phyloP scores from a whole-genome alignment of 768 basidiomycete species.

The Pleurotus cornucopiae region DNA sequence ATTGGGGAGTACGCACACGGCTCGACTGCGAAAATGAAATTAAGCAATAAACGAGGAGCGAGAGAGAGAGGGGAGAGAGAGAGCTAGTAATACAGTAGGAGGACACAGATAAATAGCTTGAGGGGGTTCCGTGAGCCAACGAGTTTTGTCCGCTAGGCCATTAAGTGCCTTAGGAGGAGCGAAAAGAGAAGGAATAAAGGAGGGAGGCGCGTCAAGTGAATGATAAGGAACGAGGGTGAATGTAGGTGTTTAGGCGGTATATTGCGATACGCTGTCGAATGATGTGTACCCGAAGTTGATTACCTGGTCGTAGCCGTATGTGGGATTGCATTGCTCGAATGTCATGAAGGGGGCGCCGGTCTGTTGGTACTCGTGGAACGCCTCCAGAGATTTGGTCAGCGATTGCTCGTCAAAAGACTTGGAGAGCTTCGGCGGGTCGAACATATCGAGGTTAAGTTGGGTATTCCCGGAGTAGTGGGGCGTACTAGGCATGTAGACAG shows the following conservation, averaged over 20 bases:
- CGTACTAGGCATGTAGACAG: not conserved
- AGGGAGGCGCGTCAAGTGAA: not conserved
- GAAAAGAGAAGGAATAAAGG: not conserved
- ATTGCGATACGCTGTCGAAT: constrained; percentile 8
- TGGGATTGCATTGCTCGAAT: constrained; percentile 1
- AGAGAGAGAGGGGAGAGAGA: not conserved
- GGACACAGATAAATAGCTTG: not conserved
- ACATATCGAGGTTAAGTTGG: constrained; percentile 1
- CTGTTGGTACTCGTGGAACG: constrained; percentile 3
- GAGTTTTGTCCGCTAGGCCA: not conserved
- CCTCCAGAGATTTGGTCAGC: constrained; percentile 3
- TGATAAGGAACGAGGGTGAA: constrained; percentile 1
- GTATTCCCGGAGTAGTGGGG: not conserved
- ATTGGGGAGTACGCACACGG: not conserved
- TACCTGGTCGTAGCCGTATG: not conserved
- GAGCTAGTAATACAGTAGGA: constrained; percentile 7
- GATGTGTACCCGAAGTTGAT: not conserved
- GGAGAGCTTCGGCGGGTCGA: constrained; percentile 7
- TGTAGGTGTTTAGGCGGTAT: constrained; percentile 3
- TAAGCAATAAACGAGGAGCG: not conserved
- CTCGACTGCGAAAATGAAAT: not conserved
- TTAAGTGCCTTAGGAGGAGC: not conserved
- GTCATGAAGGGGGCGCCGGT: not conserved
- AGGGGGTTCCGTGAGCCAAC: not conserved
- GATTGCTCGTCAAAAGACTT: constrained; percentile 7